Evolutionary conservation across 208 protist species (phyloP).

Genomic region (Kentomonas sorsogonicus): DNA sequence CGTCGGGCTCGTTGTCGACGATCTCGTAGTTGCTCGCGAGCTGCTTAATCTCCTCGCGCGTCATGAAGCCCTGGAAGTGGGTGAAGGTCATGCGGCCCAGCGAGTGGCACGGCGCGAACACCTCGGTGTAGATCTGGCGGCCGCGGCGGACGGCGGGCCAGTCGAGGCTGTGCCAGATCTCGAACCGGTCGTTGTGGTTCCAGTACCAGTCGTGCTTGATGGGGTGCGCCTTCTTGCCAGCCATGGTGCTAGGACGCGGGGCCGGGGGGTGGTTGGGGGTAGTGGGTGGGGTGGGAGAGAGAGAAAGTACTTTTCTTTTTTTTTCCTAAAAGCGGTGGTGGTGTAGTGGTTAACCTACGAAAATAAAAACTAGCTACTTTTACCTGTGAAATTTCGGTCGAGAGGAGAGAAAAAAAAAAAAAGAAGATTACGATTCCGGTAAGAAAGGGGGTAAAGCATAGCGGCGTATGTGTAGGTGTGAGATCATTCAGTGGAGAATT

Average conservation of each 20-base stretch:
- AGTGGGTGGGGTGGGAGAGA: too few relatives aligned
- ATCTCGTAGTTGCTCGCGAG: conserved; percentile 91
- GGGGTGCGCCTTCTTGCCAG: conserved; percentile 80
- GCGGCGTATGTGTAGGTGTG: too few relatives aligned
- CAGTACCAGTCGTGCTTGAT: conserved; percentile 87
- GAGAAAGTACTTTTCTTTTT: too few relatives aligned
- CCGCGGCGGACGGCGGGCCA: conserved; percentile 93
- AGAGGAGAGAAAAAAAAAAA: too few relatives aligned
- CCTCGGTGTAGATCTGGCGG: conserved; percentile 97
- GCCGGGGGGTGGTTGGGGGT: too few relatives aligned
- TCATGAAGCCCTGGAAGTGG: conserved; percentile 96
- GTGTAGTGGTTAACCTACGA: too few relatives aligned
- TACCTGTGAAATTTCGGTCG: too few relatives aligned
- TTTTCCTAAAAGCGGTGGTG: neutral
- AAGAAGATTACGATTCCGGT: too few relatives aligned
- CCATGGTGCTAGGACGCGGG: conserved; percentile 62
- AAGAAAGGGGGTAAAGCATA: too few relatives aligned
- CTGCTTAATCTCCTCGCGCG: conserved; percentile 94
- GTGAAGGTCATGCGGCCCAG: conserved; percentile 95
- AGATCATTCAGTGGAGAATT: too few relatives aligned
- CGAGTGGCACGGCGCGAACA: conserved; percentile 97
- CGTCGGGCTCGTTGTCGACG: conserved; percentile 93
- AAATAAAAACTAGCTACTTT: too few relatives aligned
- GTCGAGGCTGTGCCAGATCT: conserved; percentile 88
- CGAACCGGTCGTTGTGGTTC: conserved; percentile 86